Evolutionary conservation across 169 alveolate species (phyloP).

Genomic region (Plasmodium fragile): DNA sequence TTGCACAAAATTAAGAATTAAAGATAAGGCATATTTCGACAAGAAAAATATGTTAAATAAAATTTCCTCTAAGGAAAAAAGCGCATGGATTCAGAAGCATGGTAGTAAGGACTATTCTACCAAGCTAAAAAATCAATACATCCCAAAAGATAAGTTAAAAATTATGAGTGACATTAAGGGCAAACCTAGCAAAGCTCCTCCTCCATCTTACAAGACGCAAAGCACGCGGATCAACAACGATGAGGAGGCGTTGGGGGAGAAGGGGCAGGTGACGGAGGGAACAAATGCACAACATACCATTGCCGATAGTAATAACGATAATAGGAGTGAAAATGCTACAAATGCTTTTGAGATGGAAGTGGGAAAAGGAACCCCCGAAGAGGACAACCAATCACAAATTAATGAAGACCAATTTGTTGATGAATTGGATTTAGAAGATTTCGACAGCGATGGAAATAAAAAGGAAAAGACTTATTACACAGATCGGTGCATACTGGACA

Average conservation of each 20-base stretch:
- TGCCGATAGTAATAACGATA: background rate
- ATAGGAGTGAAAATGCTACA: background rate
- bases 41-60: slow-evolving; percentile 19
- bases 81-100: background rate
- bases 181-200: slow-evolving; percentile 29
- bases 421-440: slow-evolving; percentile 34
- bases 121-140: slow-evolving; percentile 18
- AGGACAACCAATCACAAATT: background rate
- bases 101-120: background rate
- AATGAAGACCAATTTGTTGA: slow-evolving; percentile 22
- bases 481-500: slow-evolving; percentile 53
- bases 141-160: slow-evolving; percentile 47
- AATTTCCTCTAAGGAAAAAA: background rate
- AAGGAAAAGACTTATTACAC: slow-evolving; percentile 58
- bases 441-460: slow-evolving; percentile 20
- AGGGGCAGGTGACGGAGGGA: background rate
- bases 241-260: background rate
- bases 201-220: background rate
- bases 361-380: background rate
- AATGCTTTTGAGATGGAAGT: background rate
- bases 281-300: background rate
- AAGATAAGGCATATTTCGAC: slow-evolving; percentile 33
- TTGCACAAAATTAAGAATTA: slow-evolving; percentile 52
- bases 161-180: slow-evolving; percentile 19
- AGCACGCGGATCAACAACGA: background rate